Evolutionary conservation across 2,329 filamentous ascomycete genomes (phyloP), one percentile per base, ranked within the genome.

Genomic region (Alternaria brassicae): DNA sequence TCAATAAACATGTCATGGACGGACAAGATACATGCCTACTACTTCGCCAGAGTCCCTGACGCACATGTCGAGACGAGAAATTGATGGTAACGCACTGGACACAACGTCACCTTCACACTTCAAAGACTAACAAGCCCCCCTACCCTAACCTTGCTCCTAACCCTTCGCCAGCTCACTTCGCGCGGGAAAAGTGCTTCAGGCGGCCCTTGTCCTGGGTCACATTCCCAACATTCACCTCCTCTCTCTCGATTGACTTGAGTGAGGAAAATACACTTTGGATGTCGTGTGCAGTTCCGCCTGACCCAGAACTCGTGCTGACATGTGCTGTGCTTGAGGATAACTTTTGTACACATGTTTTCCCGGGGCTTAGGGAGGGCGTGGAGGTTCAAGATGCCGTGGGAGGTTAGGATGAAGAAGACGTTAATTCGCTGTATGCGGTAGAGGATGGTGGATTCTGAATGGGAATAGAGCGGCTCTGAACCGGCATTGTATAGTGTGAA

Each of bases 171-270:
- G n/a, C 58, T 56, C n/a, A 68, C 61, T 9, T 68, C 57, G 9
- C 58, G 59, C 1, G 60, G 52, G 45, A 71, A 71, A 5, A 71
- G 53, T 15, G 68, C 67, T 34, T 66, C 60, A 13, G 67, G 68
- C 21, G 68, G 68, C 4, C 59, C 67, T 39, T 71, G 68, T 3
- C 61, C 67, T 6, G 65, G 63, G 53, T 68, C 67, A 6, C 67
- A 71, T 2, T 66, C 68, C 68, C 67, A 70, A 21, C 67, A 70
- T 21, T 69, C 66, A 10, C 68, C 68, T 13, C 68, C 68, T 34
- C 56, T 62, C 36, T 63, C 58, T 4, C 68, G 66, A 6, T 63
- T 23, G 2, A 70, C 60, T 28, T 69, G 59, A 9, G 68, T 69
- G 6, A 61, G 52, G 1, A 67, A 39, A 1, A 48, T 52, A 32